These are phyloP conservation scores for Penicillium subrubescens DNA, from an alignment of 495 filamentous ascomycete species.

Conservation along the genomic window DNA sequence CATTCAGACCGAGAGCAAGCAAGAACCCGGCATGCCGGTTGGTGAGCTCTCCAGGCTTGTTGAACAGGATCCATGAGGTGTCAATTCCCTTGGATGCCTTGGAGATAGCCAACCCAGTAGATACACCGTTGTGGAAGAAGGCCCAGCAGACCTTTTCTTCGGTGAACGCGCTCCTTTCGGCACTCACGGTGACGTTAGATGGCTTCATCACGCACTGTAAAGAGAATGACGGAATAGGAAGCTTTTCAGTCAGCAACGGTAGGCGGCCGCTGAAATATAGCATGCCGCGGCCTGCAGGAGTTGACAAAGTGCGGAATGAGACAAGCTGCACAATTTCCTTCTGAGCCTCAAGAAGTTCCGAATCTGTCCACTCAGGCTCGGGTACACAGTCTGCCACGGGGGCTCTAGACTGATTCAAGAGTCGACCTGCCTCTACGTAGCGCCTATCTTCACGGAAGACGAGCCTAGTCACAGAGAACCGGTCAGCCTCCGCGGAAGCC, in stretches of 20 bases:
- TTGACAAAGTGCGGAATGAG: constrained; percentile 82
- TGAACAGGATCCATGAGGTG: constrained; percentile 97
- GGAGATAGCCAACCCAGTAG: constrained; percentile 87
- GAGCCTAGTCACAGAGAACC: constrained; percentile 74
- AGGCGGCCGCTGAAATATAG: constrained; percentile 80
- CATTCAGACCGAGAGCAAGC: constrained; percentile 90
- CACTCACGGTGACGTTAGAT: constrained; percentile 82
- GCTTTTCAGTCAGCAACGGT: constrained; percentile 87
- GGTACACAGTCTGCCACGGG: constrained; percentile 75
- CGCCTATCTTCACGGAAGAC: constrained; percentile 92
- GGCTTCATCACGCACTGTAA: constrained; percentile 88
- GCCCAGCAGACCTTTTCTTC: constrained; percentile 98
- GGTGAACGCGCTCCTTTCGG: constrained; percentile 77
- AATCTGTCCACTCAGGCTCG: constrained; percentile 78
- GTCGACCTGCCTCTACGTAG: constrained; percentile 73
- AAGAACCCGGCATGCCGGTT: constrained; percentile 95
- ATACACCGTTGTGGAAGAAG: constrained; percentile 95
- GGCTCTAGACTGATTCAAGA: constrained; percentile 77
- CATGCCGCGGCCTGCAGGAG: constrained; percentile 81
- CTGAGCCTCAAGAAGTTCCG: constrained; percentile 88
- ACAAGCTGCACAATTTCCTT: constrained; percentile 84
- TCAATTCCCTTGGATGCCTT: constrained; percentile 90
- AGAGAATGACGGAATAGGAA: constrained; percentile 83
- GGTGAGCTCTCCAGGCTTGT: constrained; percentile 88
- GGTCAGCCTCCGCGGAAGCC: constrained; percentile 72